Base-by-base conservation (phyloP, 2,329 filamentous ascomycete species). In the Neoscytalidium dimidiatum region DNA sequence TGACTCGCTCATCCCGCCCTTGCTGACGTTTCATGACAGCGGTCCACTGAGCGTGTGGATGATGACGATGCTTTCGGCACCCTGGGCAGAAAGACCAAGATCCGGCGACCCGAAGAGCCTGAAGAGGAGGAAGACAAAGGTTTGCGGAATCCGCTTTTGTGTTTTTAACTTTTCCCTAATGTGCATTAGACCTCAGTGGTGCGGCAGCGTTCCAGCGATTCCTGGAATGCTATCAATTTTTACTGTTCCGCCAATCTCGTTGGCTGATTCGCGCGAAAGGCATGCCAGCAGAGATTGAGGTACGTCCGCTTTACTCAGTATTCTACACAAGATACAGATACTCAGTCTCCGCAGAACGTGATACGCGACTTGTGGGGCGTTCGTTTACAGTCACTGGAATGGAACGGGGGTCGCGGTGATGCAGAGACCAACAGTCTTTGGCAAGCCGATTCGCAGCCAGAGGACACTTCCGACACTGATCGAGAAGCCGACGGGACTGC, bases 311-410 rank as follows among this genome's bases (percentile, higher is more conserved):
- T 14, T 9, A 46, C 38, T 19, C 9, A 21, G 1, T 4, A 14
- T 46, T 33, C 23, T 38, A 11, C 13, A 3, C 35, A 26, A 13
- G 33, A 29, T 6, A 28, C 13, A 19, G 49, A 4, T 2, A 4
- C 2, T 2, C 21, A 13, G 31, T 31, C 38, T 11, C 56, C 52
- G 41, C 67, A 49, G 46, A 61, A 81, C 7, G 83, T 96, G 9
- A 88, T 96, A 4, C 87, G 88, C 66, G 93, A 97, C 74, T 84
- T 99, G 14, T 99, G 95, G 94, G 84, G 89, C 61, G 79, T 97
- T 58, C 86, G 92, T 60, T 81, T 93, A 41, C 83, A 86, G 51
- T 68, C 72, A 53, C 74, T 76, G 56, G 71, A 74, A 46, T 69
- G 74, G 62, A 80, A 82, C 8, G 19, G 33, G 17, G 38, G 38